Evolutionary conservation across 2,329 filamentous ascomycete genomes (phyloP), one percentile per base, ranked within the genome.

Genomic region (Cladosporium cucumerinum): DNA sequence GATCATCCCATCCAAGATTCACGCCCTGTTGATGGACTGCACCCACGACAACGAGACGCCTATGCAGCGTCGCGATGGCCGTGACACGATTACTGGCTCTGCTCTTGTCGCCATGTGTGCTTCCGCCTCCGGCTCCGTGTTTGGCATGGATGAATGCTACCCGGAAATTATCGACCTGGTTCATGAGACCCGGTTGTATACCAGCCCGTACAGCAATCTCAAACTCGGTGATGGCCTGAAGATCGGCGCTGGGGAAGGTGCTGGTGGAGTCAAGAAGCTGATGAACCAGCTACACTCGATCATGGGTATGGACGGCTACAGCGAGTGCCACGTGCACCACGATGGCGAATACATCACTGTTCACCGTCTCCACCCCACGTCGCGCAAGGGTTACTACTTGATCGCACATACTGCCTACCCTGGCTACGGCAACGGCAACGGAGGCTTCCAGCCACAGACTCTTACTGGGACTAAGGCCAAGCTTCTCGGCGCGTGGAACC

Each of bases 21-120:
- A 97, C 69, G 95, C 94, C 0, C 82, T 99, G 0, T 97, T 99
- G 78, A 98, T 98, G 93, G 96, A 99, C 76, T 99, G 96, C 78
- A 99, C 96, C 0, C 95, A 99, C 77, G 95, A 99, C 79, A 99
- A 99, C 72, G 94, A 99, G 79, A 90, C 92, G 2, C 95, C 95
- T 0, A 92, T 94, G 0, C 94, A 99, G 78, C 97, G 97, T 78
- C 86, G 96, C 48, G 93, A 97, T 76, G 93, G 93, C 60, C 87
- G 93, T 66, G 96, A 99, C 75, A 98, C 95, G 0, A 83, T 99
- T 11, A 91, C 96, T 8, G 98, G 96, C 73, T 93, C 94, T 58
- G 95, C 95, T 5, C 84, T 99, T 4, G 94, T 98, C 43, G 90
- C 89, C 74, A 97, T 99, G 93, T 99, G 96, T 77, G 88, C 93